Conservation (phyloP, 495 filamentous ascomycete genomes). For the Neurospora sp. region DNA sequence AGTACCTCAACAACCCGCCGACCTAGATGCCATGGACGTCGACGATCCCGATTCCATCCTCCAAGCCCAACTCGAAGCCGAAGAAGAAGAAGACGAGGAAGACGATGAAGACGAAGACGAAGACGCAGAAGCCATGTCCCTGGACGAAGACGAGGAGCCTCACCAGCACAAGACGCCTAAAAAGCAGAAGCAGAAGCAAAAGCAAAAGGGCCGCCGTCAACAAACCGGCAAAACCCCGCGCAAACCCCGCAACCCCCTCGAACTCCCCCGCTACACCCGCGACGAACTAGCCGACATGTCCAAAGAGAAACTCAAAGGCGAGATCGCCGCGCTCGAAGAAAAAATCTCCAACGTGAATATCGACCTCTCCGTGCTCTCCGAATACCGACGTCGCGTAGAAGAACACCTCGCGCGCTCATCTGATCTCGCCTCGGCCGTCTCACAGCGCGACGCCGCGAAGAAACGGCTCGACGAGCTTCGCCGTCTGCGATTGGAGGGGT, state of each 20-base stretch:
- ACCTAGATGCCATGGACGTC: slow-evolving; percentile 12
- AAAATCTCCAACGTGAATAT: slow-evolving; percentile 83
- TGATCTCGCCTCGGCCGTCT: slow-evolving; percentile 67
- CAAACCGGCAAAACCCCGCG: background rate
- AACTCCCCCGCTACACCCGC: slow-evolving; percentile 70
- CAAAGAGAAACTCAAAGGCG: slow-evolving; percentile 74
- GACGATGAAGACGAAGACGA: background rate
- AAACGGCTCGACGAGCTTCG: slow-evolving; percentile 83
- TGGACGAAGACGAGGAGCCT: background rate
- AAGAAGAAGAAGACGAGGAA: slow-evolving; percentile 14
- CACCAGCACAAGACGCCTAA: background rate
- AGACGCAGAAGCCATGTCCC: background rate
- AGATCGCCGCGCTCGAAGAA: slow-evolving; percentile 85
- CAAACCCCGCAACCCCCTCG: slow-evolving; percentile 26
- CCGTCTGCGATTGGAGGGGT: slow-evolving; percentile 80
- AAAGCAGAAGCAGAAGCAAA: background rate
- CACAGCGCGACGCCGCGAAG: slow-evolving; percentile 74
- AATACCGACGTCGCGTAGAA: slow-evolving; percentile 83
- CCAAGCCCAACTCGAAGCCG: slow-evolving; percentile 7
- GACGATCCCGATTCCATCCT: slow-evolving; percentile 19
- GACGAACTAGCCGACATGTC: slow-evolving; percentile 91
- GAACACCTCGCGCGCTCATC: slow-evolving; percentile 74
- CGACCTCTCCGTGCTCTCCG: slow-evolving; percentile 81
- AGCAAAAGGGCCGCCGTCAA: background rate
- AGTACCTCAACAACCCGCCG: slow-evolving; percentile 2